Evolutionary conservation across 2,329 filamentous ascomycete species (phyloP).

Genomic region (Pseudogymnoascus sp.): DNA sequence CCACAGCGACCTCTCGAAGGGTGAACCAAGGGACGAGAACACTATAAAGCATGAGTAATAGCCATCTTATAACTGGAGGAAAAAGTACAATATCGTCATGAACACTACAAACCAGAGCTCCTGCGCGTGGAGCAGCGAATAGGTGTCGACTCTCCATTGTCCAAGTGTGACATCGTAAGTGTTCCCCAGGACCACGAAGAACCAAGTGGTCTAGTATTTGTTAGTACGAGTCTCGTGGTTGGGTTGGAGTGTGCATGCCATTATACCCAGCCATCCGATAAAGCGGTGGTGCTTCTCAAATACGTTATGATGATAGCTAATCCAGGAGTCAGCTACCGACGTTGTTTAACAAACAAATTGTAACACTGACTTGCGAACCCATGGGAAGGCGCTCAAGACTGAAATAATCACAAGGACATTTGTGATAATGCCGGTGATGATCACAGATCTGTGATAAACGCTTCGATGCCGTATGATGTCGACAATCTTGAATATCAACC

Average conservation of each 20-base stretch:
- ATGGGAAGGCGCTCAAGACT: constrained; percentile 33
- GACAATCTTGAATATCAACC: constrained; percentile 33
- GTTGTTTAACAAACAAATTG: background rate
- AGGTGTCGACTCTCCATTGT: constrained; percentile 28
- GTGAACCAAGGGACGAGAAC: constrained; percentile 34
- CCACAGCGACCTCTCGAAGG: constrained; percentile 31
- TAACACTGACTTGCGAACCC: constrained; percentile 33
- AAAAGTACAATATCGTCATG: constrained; percentile 32
- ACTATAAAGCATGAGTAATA: constrained; percentile 22
- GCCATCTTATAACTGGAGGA: background rate
- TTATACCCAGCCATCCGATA: constrained; percentile 34
- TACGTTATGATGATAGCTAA: constrained; percentile 33
- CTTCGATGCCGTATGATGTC: constrained; percentile 29
- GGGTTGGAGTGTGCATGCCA: constrained; percentile 20
- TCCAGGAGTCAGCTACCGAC: constrained; percentile 12
- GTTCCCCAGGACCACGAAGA: constrained; percentile 32
- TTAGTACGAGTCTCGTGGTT: constrained; percentile 10
- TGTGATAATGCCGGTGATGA: constrained; percentile 32
- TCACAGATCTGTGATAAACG: constrained; percentile 28
- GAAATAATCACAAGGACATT: constrained; percentile 32
- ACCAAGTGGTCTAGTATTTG: constrained; percentile 29
- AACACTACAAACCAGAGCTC: constrained; percentile 35
- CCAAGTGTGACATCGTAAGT: constrained; percentile 30
- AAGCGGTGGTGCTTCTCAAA: constrained; percentile 36
- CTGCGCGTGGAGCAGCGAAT: constrained; percentile 30